These are phyloP conservation scores for Nidularia pulvinata DNA, from an alignment of 768 basidiomycete species.

Conservation along the genomic window DNA sequence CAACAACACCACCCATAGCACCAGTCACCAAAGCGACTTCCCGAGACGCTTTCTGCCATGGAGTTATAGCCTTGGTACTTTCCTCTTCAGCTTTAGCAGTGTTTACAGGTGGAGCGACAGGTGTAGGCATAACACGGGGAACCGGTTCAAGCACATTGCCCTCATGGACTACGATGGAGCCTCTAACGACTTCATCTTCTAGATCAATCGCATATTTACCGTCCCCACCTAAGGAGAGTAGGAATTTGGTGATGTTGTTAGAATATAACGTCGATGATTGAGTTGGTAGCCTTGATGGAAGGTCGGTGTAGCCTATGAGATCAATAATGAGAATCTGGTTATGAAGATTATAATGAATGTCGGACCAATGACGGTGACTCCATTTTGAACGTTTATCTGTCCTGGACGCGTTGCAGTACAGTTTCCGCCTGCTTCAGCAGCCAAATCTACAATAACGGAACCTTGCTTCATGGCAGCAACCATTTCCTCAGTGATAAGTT, in stretches of 20 bases:
- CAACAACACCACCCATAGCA: conserved; percentile 74
- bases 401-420: conserved; percentile 84
- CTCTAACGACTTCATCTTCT: conserved; percentile 83
- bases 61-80: conserved; percentile 67
- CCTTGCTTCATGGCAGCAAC: conserved; percentile 92
- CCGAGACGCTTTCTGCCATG: conserved; percentile 80
- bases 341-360: neutral
- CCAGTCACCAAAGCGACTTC: conserved; percentile 76
- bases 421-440: conserved; percentile 90
- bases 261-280: conserved; percentile 91
- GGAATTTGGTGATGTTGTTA: conserved; percentile 90
- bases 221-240: conserved; percentile 74
- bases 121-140: conserved; percentile 69
- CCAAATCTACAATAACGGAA: conserved; percentile 85
- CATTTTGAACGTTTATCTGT: conserved; percentile 63
- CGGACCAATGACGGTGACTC: conserved; percentile 81
- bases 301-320: conserved; percentile 71
- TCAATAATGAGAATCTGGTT: neutral
- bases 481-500: conserved; percentile 84
- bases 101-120: conserved; percentile 48
- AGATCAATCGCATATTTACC: conserved; percentile 67
- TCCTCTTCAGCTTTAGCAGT: conserved; percentile 41
- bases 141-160: conserved; percentile 66
- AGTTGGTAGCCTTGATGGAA: conserved; percentile 87
- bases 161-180: conserved; percentile 73